These are phyloP conservation scores for Arabis alpina DNA, from an alignment of 345 rosid species.

Conservation along the genomic window DNA sequence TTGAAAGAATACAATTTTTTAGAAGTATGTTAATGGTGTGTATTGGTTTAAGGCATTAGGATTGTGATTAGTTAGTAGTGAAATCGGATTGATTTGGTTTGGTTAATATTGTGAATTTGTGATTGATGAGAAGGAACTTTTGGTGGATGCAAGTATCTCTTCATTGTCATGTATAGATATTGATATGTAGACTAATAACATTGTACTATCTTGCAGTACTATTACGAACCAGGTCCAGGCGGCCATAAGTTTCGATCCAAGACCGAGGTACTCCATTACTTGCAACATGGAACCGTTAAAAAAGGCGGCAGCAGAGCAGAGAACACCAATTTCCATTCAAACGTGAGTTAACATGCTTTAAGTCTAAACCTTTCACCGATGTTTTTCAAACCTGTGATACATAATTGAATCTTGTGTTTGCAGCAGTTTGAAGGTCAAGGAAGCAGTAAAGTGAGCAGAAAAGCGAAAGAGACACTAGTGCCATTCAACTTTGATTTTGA, in stretches of 20 bases:
- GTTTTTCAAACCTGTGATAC: not conserved
- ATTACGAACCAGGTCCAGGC: slow-evolving; percentile 42
- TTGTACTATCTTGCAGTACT: slow-evolving; percentile 43
- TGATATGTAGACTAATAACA: not conserved
- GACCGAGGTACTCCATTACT: slow-evolving; percentile 41
- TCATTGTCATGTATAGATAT: not conserved
- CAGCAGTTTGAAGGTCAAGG: slow-evolving; percentile 47
- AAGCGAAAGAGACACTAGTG: slow-evolving; percentile 19
- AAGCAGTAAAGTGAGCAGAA: slow-evolving; percentile 30
- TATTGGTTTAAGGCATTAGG: not conserved
- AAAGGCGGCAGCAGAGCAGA: slow-evolving; percentile 36
- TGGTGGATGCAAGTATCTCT: not conserved
- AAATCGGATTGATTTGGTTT: not conserved
- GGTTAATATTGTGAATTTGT: not conserved
- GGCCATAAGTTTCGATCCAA: slow-evolving; percentile 50
- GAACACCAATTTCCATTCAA: slow-evolving; percentile 36
- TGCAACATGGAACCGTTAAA: slow-evolving; percentile 42
- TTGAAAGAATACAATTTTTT: too few species aligned
- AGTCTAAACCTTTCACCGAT: not conserved
- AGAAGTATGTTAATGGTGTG: slow-evolving; percentile 11
- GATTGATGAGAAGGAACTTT: not conserved
- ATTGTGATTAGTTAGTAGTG: not conserved
- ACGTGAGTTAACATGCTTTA: slow-evolving; percentile 44
- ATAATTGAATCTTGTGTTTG: not conserved
- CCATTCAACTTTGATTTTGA: slow-evolving; percentile 53